Conservation (phyloP, 352 stramenopile species). For the Pythium plurisporium region DNA sequence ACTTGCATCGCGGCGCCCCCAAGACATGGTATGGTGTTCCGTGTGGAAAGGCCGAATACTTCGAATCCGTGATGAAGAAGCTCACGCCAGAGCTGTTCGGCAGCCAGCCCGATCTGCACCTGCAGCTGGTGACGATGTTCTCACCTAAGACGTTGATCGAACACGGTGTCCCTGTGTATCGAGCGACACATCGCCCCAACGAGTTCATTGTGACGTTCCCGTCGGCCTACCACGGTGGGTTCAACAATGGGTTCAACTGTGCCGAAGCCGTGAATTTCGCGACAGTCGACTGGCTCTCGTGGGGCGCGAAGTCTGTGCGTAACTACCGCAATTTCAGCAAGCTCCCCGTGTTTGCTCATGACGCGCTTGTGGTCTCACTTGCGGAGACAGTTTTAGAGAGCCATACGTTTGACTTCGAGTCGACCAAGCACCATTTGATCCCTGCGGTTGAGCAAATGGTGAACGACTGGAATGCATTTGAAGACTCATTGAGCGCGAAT, state of each 20-base stretch:
- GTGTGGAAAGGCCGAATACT: slow-evolving; percentile 84
- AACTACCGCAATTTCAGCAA: slow-evolving; percentile 81
- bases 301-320: slow-evolving; percentile 59
- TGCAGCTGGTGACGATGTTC: slow-evolving; percentile 89
- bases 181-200: slow-evolving; percentile 92
- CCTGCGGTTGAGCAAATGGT: slow-evolving; percentile 59
- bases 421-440: slow-evolving; percentile 44
- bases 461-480: slow-evolving; percentile 51
- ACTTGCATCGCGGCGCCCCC: slow-evolving; percentile 94
- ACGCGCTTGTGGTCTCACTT: slow-evolving; percentile 77
- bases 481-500: slow-evolving; percentile 31
- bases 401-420: slow-evolving; percentile 43
- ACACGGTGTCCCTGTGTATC: slow-evolving; percentile 92
- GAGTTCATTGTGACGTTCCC: slow-evolving; percentile 99
- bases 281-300: slow-evolving; percentile 85
- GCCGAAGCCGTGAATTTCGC: slow-evolving; percentile 91
- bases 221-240: slow-evolving; percentile 96
- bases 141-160: slow-evolving; percentile 60
- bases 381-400: slow-evolving; percentile 60
- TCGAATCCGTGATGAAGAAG: slow-evolving; percentile 87
- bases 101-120: slow-evolving; percentile 94
- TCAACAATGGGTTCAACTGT: slow-evolving; percentile 96
- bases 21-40: slow-evolving; percentile 99
- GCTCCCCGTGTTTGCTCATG: slow-evolving; percentile 83
- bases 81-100: slow-evolving; percentile 94